phyloP scores from a whole-genome alignment of 2,329 filamentous ascomycete species.

The Fusarium gaditjirri region DNA sequence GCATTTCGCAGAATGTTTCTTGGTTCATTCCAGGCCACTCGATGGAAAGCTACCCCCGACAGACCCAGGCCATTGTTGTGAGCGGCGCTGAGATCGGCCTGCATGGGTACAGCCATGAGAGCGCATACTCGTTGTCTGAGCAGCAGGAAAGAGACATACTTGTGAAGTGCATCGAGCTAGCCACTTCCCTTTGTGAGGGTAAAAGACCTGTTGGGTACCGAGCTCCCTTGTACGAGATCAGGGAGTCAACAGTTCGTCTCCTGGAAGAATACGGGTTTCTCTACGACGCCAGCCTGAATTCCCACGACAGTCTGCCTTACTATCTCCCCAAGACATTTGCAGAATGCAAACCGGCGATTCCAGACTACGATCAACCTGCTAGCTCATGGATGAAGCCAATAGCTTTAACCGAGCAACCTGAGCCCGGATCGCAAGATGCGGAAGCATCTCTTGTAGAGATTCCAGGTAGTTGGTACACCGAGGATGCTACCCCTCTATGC shows the following conservation, averaged over 20 bases:
- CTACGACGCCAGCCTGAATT: not conserved
- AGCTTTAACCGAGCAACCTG: fast-evolving
- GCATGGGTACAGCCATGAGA: not conserved
- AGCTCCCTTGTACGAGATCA: not conserved
- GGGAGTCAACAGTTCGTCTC: fast-evolving
- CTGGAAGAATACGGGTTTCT: not conserved
- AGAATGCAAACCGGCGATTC: not conserved
- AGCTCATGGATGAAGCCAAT: not conserved
- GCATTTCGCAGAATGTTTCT: fast-evolving
- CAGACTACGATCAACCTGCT: not conserved
- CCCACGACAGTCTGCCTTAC: not conserved
- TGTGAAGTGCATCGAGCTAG: not conserved
- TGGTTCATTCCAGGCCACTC: slow-evolving; percentile 1
- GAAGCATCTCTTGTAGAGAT: not conserved
- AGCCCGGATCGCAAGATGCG: fast-evolving
- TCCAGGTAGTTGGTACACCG: not conserved
- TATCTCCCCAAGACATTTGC: not conserved
- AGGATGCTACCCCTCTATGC: not conserved
- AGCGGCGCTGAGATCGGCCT: not conserved
- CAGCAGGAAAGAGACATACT: not conserved
- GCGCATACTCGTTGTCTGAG: not conserved
- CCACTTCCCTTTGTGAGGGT: fast-evolving
- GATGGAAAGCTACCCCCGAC: not conserved
- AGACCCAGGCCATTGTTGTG: not conserved
- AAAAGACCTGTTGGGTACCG: not conserved